Evolutionary conservation across 2,329 filamentous ascomycete species (phyloP), one percentile per base, ranked within the genome.

Genomic region (Colletotrichum sp.): DNA sequence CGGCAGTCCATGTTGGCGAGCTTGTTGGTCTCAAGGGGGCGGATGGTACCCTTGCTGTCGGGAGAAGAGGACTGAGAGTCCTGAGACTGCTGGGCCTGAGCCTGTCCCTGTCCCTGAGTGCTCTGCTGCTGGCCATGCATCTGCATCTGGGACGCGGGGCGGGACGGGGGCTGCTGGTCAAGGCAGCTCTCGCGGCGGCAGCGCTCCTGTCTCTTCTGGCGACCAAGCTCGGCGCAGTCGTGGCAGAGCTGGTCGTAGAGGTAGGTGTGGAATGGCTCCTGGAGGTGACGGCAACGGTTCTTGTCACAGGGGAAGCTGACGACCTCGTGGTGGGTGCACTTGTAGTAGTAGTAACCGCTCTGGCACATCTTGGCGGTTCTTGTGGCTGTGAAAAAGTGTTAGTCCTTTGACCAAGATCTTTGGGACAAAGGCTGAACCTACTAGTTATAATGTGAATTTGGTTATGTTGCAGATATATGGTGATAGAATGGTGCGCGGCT

Each of bases 1-100:
- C 77, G 81, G 80, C 71, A 66, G 27, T 67, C 30, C 62, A 78
- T 74, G 64, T 77, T 77, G 48, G 52, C 55, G 27, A 78, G 43
- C 60, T 70, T 71, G 68, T 68, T 75, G 18, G 75, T 66, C 55
- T 78, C 75, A 4, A 78, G 75, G 10, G 76, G 75, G 28, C 76
- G 70, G 28, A 76, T 58, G 7, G 58, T 22, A 25, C 28, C 36
- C 56, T 74, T 71, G 43, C 39, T 22, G 5, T 69, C 62, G n/a
- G 58, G 64, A 16, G 70, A 68, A 6, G 34, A 36, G 8, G 64
- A 68, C 25, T 74, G 48, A 8, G 58, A 22, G 16, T 74, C 74
- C 30, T 60, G 70, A 13, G 22, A 22, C 30, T 73, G 34, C 25
- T 66, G 70, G 12, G 18, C 6, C 43, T 70, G 70, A n/a, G n/a